These are phyloP conservation scores for Lanzia echinophila DNA, from an alignment of 2,329 filamentous ascomycete species.

Conservation along the genomic window DNA sequence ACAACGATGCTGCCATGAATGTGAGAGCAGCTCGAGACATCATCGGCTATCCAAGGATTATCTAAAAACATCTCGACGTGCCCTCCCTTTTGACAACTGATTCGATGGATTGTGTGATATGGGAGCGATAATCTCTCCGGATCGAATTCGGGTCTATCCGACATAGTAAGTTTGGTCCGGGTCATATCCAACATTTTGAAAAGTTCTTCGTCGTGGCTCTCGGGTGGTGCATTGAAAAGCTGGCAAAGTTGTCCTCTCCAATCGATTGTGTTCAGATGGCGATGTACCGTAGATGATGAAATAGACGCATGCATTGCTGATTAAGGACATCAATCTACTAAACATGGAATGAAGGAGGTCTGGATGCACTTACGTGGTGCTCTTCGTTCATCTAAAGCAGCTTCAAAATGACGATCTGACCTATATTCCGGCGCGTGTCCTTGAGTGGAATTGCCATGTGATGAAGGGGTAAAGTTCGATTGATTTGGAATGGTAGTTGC, in stretches of 20 bases:
- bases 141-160: neutral
- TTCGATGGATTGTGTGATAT: constrained; percentile 9
- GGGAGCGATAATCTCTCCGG: constrained; percentile 2
- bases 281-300: constrained; percentile 5
- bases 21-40: neutral
- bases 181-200: constrained; percentile 8
- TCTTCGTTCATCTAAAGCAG: constrained; percentile 1
- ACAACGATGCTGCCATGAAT: constrained; percentile 6
- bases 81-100: constrained; percentile 1
- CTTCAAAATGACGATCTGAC: constrained; percentile 8
- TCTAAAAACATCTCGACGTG: constrained; percentile 5
- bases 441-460: constrained; percentile 9
- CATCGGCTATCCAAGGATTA: constrained; percentile 1
- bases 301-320: constrained; percentile 2
- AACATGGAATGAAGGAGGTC: neutral
- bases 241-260: constrained; percentile 9
- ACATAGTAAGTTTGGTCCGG: neutral
- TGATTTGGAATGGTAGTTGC: constrained; percentile 6
- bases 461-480: constrained; percentile 8
- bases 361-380: neutral
- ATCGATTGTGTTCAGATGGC: constrained; percentile 1
- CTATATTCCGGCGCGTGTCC: neutral
- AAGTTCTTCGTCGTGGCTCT: constrained; percentile 8
- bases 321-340: neutral
- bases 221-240: constrained; percentile 4